Evolutionary conservation across 495 filamentous ascomycete species (phyloP).

Genomic region (Penicillium canescens): DNA sequence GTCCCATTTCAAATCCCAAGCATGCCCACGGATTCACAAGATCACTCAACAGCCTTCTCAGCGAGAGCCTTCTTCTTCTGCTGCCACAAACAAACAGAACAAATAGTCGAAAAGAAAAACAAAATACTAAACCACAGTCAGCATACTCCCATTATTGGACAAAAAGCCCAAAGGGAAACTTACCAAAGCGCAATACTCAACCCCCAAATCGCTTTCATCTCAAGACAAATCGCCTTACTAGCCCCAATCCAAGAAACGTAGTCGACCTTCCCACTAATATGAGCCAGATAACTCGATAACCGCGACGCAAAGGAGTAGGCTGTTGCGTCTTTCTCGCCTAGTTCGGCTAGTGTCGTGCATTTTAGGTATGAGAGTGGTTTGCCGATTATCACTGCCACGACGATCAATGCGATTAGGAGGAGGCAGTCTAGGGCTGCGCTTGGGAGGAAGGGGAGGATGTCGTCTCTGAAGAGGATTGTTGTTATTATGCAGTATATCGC

Average conservation of each 20-base stretch:
- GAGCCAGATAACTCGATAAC: constrained; percentile 39
- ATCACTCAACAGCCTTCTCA: constrained; percentile 21
- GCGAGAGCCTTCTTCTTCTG: constrained; percentile 47
- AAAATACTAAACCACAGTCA: constrained; percentile 52
- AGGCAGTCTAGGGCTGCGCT: constrained; percentile 63
- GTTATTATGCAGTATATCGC: constrained; percentile 75
- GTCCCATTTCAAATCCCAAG: neutral
- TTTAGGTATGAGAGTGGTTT: constrained; percentile 78
- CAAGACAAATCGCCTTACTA: constrained; percentile 71
- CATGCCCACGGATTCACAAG: constrained; percentile 4
- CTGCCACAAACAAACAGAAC: constrained; percentile 60
- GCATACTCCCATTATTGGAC: neutral
- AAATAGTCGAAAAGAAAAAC: constrained; percentile 65
- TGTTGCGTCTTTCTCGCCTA: constrained; percentile 33
- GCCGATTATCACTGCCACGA: constrained; percentile 71
- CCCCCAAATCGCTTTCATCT: constrained; percentile 90
- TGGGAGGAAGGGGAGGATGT: constrained; percentile 70
- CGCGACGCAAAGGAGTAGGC: constrained; percentile 47
- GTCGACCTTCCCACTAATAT: constrained; percentile 45
- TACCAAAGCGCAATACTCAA: constrained; percentile 78
- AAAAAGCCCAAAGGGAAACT: constrained; percentile 18
- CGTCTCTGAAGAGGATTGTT: constrained; percentile 73
- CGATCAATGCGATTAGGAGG: constrained; percentile 69
- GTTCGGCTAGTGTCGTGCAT: constrained; percentile 58
- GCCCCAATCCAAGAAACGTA: constrained; percentile 63